Conservation (phyloP, 176 grass and related monocot species). For the Themeda triandra region DNA sequence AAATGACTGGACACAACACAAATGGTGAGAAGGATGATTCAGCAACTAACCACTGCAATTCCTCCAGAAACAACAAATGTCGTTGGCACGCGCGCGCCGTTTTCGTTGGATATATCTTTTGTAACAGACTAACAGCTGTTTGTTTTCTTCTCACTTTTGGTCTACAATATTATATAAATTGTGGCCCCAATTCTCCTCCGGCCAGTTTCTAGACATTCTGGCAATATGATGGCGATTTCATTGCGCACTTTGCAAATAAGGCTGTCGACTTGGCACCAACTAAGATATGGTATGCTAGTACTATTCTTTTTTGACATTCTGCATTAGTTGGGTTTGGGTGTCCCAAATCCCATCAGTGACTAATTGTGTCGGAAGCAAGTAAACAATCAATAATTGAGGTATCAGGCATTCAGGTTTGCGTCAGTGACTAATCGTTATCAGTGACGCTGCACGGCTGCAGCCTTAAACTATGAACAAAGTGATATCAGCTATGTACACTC, state of each 20-base stretch:
- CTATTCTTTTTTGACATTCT: background rate
- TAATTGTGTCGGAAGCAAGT: background rate
- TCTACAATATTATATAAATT: background rate
- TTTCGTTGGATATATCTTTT: background rate
- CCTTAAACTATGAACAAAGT: background rate
- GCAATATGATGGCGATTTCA: background rate
- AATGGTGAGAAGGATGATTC: slow-evolving; percentile 8
- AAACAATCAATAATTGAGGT: background rate
- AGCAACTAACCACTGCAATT: background rate
- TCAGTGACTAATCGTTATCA: background rate
- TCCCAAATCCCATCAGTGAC: slow-evolving; percentile 8
- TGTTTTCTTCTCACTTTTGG: background rate
- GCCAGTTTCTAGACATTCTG: background rate
- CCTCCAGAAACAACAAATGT: background rate
- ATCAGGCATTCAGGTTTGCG: background rate
- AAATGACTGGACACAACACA: background rate
- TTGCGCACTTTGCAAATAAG: background rate
- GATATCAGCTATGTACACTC: background rate
- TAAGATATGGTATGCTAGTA: background rate
- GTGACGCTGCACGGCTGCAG: background rate
- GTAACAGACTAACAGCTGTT: background rate
- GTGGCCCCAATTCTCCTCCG: background rate
- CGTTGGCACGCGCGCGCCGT: background rate
- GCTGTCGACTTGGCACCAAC: background rate
- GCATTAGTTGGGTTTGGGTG: background rate